Base-by-base conservation (phyloP, 108 stramenopile species). In the Skeletonema tropicum region DNA sequence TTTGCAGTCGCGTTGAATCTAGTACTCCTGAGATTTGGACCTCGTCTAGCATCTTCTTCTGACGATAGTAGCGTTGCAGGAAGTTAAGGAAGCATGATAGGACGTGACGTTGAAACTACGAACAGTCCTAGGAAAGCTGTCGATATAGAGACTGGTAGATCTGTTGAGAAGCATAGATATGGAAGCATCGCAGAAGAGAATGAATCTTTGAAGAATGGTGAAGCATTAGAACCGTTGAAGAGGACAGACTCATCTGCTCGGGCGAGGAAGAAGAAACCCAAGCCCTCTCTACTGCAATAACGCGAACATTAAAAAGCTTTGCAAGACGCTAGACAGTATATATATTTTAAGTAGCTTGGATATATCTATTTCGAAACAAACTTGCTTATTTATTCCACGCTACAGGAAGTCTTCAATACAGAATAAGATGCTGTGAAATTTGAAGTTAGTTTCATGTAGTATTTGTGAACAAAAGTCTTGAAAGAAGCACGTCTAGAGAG, bases 1-100 rank as follows among this genome's bases (percentile, higher is more conserved):
- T 86, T 96, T 70, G 75, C 85, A 13, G 78, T 84, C 12, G 91
- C 87, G n/a, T 36, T 94, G 11, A 92, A 93, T 71, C 69, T 97
- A 70, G 61, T 93, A 12, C 71, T 97, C 42, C 65, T 97, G 74
- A 82, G 93, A 26, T 95, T 94, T 74, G 93, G 90, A 26, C 93
- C 93, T n/a, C 74, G 93, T 21, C 52, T 23, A 25, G 2, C 23
- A 11, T 23, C 19, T 5, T n/a, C n/a, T n/a, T 21, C 52, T 57
- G 46, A 63, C 21, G 52, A 57, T 1, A 57, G 21, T 45, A 57
- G 46, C 21, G 11, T 9, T 60, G 62, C 19, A 10, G 62, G 62
- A 55, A 55, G 52, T 55, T 55, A 25, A 25, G 52, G 52, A 21
- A 55, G 23, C 17, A 55, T 55, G 52, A 55, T 55, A 10, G 52